Percentiles rank a stretch among this genome's conserved stretches.
Evolutionary conservation across 768 basidiomycete species (phyloP).

Genomic region (Hebeloma cylindrosporum): DNA sequence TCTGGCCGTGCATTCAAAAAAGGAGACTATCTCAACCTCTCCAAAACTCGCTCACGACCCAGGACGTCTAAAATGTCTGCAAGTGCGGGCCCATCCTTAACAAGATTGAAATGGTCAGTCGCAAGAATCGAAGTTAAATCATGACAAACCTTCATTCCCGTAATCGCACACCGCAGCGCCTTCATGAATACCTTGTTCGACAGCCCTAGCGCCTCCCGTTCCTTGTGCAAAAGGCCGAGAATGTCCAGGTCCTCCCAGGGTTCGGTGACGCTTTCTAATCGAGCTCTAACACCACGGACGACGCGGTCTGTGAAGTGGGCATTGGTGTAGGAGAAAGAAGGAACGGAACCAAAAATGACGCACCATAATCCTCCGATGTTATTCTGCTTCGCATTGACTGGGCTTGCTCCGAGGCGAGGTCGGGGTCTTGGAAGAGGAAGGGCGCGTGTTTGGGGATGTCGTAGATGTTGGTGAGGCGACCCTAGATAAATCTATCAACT

Average conservation of each 20-base stretch:
- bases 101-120: conserved; percentile 1
- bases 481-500: conserved; percentile 37
- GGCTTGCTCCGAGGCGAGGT: conserved; percentile 56
- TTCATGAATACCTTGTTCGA: conserved; percentile 64
- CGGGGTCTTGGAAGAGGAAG: conserved; percentile 78
- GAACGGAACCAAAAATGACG: conserved; percentile 10
- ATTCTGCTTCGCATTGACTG: conserved; percentile 48
- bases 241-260: conserved; percentile 31
- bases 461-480: conserved; percentile 65
- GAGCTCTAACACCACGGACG: conserved; percentile 29
- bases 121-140: not conserved
- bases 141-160: conserved; percentile 73
- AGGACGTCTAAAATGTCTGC: conserved; percentile 44
- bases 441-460: conserved; percentile 70
- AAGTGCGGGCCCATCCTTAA: conserved; percentile 49
- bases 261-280: conserved; percentile 31
- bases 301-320: conserved; percentile 28
- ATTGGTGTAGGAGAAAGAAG: conserved; percentile 9
- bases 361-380: conserved; percentile 45
- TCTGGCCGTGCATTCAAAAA: too few relatives aligned
- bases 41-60: conserved; percentile 42
- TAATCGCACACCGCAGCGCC: conserved; percentile 73
- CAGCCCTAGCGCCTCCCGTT: conserved; percentile 38
- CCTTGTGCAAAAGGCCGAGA: conserved; percentile 40
- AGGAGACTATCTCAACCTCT: conserved; percentile 32